These are phyloP conservation scores for Andrographis paniculata DNA, from an alignment of 305 asterid genomes.

Conservation along the genomic window DNA sequence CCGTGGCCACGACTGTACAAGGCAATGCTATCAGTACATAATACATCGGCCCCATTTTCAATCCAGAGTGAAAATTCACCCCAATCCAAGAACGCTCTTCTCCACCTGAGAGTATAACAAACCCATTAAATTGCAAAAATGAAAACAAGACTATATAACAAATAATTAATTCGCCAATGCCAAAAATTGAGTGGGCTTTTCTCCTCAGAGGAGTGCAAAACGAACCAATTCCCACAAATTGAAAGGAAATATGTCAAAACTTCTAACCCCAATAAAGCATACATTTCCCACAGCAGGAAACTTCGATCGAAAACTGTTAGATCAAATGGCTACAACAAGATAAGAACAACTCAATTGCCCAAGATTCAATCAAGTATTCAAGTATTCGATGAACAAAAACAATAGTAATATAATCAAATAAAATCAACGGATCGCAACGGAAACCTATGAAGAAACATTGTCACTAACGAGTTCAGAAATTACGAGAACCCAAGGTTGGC, in stretches of 20 bases:
- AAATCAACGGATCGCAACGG: neutral
- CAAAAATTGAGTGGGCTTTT: neutral
- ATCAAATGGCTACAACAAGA: neutral
- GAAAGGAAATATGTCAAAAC: neutral
- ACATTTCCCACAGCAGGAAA: neutral
- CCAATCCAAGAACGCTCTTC: neutral
- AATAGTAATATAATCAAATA: neutral
- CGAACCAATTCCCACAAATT: neutral
- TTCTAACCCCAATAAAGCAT: neutral
- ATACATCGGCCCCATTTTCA: conserved; percentile 65
- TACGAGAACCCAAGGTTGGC: too few species aligned
- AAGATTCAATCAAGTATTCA: neutral
- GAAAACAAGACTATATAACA: neutral
- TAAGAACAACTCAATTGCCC: neutral
- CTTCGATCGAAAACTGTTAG: neutral
- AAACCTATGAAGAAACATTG: too few species aligned
- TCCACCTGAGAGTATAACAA: too few species aligned
- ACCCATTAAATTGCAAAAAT: neutral
- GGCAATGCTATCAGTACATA: conserved; percentile 82
- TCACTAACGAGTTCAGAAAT: too few species aligned
- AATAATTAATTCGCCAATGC: neutral
- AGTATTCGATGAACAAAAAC: too few species aligned
- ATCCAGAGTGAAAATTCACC: neutral
- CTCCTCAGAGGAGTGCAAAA: neutral
- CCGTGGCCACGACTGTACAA: conserved; percentile 75